Conservation (phyloP, 1,284 basidiomycete genomes). For the Apiotrichum mycotoxinovorans region DNA sequence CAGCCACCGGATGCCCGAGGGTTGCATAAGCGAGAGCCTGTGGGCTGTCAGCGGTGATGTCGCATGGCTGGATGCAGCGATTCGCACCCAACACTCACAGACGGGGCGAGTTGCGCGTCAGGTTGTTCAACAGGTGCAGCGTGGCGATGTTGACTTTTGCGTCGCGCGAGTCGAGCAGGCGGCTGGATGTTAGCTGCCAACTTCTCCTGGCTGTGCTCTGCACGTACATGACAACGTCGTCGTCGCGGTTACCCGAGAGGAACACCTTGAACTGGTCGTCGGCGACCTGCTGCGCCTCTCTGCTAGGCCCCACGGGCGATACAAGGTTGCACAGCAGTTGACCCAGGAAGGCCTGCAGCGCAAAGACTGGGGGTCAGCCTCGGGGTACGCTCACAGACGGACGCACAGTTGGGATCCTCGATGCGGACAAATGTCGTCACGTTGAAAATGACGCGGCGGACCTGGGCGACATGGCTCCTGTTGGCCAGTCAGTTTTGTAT, state of each 20-base stretch:
- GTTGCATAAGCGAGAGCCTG: constrained; percentile 11
- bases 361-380: constrained; percentile 25
- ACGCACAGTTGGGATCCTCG: constrained; percentile 37
- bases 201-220: too few relatives aligned
- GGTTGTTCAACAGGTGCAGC: constrained; percentile 69
- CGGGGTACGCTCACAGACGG: not conserved
- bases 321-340: constrained; percentile 47
- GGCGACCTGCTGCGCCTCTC: constrained; percentile 17
- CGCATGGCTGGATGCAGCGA: not conserved
- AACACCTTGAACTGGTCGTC: constrained; percentile 27
- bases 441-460: constrained; percentile 37
- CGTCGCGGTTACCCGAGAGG: constrained; percentile 36
- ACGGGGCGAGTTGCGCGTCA: constrained; percentile 59
- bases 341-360: constrained; percentile 33
- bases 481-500: constrained; percentile 6
- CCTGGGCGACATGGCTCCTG: constrained; percentile 25
- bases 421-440: constrained; percentile 42
- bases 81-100: constrained; percentile 54
- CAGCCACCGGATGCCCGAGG: constrained; percentile 30
- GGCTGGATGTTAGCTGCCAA: constrained; percentile 53
- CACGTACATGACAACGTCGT: constrained; percentile 65
- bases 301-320: constrained; percentile 24
- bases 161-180: constrained; percentile 67
- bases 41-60: not conserved
- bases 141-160: constrained; percentile 60